Evolutionary conservation across 1,284 basidiomycete species (phyloP).

Genomic region (Malassezia dermatis): DNA sequence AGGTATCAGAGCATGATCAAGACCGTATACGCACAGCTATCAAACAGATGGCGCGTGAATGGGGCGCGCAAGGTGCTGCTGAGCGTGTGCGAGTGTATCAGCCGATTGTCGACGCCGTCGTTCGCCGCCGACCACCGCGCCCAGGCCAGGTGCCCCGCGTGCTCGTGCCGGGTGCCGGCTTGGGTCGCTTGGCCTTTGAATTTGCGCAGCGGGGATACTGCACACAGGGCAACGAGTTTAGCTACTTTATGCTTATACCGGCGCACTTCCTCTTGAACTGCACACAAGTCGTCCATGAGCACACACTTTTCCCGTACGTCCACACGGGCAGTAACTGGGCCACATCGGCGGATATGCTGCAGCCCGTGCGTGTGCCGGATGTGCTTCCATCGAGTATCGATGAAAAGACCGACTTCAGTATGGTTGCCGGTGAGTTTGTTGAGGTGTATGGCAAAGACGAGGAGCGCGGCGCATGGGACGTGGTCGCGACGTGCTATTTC

Average conservation of each 20-base stretch:
- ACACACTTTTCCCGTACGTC: constrained; percentile 39
- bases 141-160: constrained; percentile 20
- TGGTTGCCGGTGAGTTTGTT: constrained; percentile 45
- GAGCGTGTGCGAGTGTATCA: constrained; percentile 33
- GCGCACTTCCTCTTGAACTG: constrained; percentile 46
- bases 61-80: constrained; percentile 29
- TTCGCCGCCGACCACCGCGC: constrained; percentile 17
- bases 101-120: constrained; percentile 32
- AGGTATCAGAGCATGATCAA: constrained; percentile 31
- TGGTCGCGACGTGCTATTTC: constrained; percentile 90
- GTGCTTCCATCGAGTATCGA: constrained; percentile 31
- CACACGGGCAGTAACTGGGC: constrained; percentile 43
- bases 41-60: constrained; percentile 45
- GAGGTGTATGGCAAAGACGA: constrained; percentile 49
- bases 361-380: constrained; percentile 35
- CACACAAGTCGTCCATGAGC: constrained; percentile 21
- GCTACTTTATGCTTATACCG: constrained; percentile 44
- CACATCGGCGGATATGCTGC: constrained; percentile 31
- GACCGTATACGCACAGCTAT: constrained; percentile 45
- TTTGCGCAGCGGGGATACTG: constrained; percentile 32
- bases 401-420: constrained; percentile 37
- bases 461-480: constrained; percentile 71
- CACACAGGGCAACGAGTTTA: constrained; percentile 46
- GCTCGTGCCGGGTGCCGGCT: constrained; percentile 42
- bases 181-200: constrained; percentile 41